A percentile compares a stretch with the other conserved stretches of the same genome.
These are phyloP conservation scores for Adansonia digitata DNA, from an alignment of 345 rosid species.

Conservation along the genomic window DNA sequence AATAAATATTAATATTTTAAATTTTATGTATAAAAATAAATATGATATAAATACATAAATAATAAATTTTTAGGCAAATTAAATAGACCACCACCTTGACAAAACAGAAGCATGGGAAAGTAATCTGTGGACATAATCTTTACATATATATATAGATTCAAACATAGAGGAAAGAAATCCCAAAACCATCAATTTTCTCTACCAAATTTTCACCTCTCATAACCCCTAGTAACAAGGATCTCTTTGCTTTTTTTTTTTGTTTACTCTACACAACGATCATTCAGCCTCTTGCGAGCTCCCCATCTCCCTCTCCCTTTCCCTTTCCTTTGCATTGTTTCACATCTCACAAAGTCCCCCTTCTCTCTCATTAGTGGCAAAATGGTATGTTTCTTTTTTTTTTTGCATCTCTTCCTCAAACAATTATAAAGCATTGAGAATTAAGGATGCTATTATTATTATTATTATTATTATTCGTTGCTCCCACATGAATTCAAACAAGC, in stretches of 20 bases:
- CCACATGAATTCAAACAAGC: too few relatives aligned
- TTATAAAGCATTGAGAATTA: too few relatives aligned
- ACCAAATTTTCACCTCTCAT: conserved; percentile 14
- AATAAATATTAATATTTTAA: too few relatives aligned
- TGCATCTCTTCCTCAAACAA: neutral
- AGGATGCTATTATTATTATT: neutral
- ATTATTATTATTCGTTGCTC: too few relatives aligned
- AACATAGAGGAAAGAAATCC: neutral
- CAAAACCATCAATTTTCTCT: neutral
- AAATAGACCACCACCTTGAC: too few relatives aligned
- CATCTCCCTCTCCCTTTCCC: conserved; percentile 10
- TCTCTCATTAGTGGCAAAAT: conserved; percentile 29
- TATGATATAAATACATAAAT: too few relatives aligned
- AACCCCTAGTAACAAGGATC: conserved; percentile 23
- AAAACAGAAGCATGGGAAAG: neutral
- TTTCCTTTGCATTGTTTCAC: neutral
- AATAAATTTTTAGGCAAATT: too few relatives aligned
- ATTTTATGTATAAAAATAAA: too few relatives aligned
- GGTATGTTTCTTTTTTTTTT: conserved; percentile 14
- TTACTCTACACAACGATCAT: conserved; percentile 13
- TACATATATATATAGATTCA: too few relatives aligned
- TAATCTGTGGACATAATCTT: conserved; percentile 18
- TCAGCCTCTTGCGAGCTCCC: conserved; percentile 5
- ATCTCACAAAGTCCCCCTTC: conserved; percentile 6
- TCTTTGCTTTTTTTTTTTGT: conserved; percentile 20